phyloP scores from a whole-genome alignment of 306 rosid genomes.

The Casuarina cunninghamiana region DNA sequence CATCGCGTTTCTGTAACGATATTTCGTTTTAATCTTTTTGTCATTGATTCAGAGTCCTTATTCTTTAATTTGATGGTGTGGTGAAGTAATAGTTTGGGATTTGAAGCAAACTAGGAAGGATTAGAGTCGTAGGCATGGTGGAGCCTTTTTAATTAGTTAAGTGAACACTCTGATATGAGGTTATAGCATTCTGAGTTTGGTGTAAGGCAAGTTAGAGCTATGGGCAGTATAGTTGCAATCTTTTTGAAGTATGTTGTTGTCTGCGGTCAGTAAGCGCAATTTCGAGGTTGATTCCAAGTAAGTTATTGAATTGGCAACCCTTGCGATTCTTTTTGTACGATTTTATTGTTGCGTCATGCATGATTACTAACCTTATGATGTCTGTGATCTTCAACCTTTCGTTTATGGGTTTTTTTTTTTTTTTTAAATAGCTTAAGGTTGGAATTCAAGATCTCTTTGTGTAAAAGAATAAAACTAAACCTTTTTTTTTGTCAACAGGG shows the following conservation, averaged over 20 bases:
- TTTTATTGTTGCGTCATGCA: not conserved
- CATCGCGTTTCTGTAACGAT: not conserved
- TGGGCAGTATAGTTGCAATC: conserved; percentile 60
- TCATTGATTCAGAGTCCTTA: conserved; percentile 2
- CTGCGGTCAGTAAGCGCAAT: conserved; percentile 88
- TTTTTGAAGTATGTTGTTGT: conserved; percentile 90
- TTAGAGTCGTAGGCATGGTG: conserved; percentile 19
- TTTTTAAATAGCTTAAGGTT: not conserved
- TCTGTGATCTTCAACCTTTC: not conserved
- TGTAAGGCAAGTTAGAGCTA: conserved; percentile 46
- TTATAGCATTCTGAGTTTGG: conserved; percentile 35
- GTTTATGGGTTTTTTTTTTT: not conserved
- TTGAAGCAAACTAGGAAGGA: conserved; percentile 8
- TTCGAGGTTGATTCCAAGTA: conserved; percentile 99
- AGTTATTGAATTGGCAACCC: not conserved
- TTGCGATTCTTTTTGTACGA: not conserved
- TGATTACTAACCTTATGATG: not conserved
- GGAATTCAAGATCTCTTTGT: not conserved
- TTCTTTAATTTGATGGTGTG: not conserved
- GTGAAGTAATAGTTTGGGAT: not conserved
- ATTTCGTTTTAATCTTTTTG: not conserved
- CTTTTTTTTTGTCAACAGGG: conserved; percentile 47
- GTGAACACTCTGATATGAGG: conserved; percentile 33
- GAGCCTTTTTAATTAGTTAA: conserved; percentile 19
- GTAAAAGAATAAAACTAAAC: not conserved